Conservation (phyloP, 2,329 filamentous ascomycete species). For the Aspergillus clavatus region DNA sequence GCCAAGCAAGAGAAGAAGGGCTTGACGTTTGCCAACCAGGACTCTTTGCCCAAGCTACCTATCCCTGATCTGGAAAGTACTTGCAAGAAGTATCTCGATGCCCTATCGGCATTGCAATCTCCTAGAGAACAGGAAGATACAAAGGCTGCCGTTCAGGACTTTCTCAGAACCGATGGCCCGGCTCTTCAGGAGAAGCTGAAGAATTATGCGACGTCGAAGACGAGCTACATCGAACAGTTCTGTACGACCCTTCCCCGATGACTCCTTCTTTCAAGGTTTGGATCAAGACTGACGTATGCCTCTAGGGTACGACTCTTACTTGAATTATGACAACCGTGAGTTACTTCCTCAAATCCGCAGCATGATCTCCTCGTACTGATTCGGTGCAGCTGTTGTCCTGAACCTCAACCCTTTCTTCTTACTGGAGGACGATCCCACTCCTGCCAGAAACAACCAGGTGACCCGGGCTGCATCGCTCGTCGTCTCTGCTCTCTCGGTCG, state of each 20-base stretch:
- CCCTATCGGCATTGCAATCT: conserved; percentile 75
- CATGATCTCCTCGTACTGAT: conserved; percentile 13
- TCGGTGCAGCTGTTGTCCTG: conserved; percentile 66
- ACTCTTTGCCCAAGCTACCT: conserved; percentile 82
- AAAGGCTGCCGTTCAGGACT: conserved; percentile 72
- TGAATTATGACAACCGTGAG: conserved; percentile 87
- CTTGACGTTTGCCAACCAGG: conserved; percentile 84
- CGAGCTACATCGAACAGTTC: conserved; percentile 98
- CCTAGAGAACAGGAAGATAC: conserved; percentile 79
- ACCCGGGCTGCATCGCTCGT: conserved; percentile 89
- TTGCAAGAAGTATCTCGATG: conserved; percentile 71
- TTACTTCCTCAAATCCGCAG: not conserved
- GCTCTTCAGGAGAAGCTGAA: conserved; percentile 83
- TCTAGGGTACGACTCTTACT: conserved; percentile 93
- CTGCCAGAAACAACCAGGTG: conserved; percentile 92
- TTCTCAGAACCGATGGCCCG: conserved; percentile 73
- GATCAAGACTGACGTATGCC: conserved; percentile 8
- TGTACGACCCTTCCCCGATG: conserved; percentile 63
- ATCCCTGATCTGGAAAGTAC: conserved; percentile 82
- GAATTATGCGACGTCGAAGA: conserved; percentile 82
- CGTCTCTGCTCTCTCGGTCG: conserved; percentile 84
- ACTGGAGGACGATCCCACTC: conserved; percentile 93
- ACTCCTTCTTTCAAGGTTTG: no score
- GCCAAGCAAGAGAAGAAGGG: conserved; percentile 51
- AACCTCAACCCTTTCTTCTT: conserved; percentile 98